Base-by-base conservation (phyloP, 2,329 filamentous ascomycete species). In the Reticulascus tulasneorum region DNA sequence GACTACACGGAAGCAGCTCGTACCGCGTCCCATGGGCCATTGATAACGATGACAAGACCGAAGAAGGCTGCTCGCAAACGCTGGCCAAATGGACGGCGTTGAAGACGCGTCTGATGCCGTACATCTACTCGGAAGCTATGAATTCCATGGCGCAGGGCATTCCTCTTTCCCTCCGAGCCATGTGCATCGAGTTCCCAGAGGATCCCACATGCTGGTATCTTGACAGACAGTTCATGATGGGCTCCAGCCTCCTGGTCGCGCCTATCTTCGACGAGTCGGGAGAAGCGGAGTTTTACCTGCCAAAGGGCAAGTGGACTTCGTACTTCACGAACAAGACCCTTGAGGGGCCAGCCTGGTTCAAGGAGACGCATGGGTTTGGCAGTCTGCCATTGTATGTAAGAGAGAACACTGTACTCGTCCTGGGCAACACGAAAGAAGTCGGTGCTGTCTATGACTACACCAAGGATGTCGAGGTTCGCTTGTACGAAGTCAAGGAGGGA, bases 1-100 rank as follows among this genome's bases (percentile, higher is more conserved):
- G 82, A 11, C 68, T 87, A 9, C 83, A 87, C 53, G 83, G 83
- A 3, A 82, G 77, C 33, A 75, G 69, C 42, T 82, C 77, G 4
- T 87, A 85, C 60, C 79, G 83, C 13, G 82, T 86, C n/a, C 83
- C 83, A 3, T 87, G 83, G 83, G 72, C 77, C 27, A 78, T 86
- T 41, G 83, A 85, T 48, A 60, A 74, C 40, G 79, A 84, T 31
- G 79, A 80, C 59, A 52, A 67, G 47, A 58, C 70, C 36, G 67
- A 75, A 36, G 52, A 76, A 56, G 60, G 69, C 7, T 85, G 49
- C 61, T 84, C 55, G 48, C 69, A 50, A 26, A 69, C 65, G 1
- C 56, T 73, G 15, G 59, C 67, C 9, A 58, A 55, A 45, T 74
- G 67, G 67, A 66, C 67, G 6, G 56, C 60, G 56, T 60, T 73